phyloP scores from a whole-genome alignment of 306 rosid species.

The Cyclanthera cordifolia region DNA sequence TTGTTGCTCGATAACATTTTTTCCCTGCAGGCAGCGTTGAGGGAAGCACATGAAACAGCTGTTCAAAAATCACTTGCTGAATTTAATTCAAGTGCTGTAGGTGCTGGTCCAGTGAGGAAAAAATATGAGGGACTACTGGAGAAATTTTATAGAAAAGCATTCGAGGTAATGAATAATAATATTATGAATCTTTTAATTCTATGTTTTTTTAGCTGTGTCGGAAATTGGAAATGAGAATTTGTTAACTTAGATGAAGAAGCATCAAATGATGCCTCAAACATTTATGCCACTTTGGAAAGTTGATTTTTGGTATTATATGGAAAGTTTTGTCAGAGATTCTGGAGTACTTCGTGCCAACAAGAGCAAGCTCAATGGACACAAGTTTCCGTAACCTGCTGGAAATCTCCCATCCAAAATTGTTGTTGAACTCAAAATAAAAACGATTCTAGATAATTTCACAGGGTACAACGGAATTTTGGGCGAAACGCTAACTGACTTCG shows the following conservation, averaged over 20 bases:
- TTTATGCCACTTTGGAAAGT: background rate
- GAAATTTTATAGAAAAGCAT: conserved; percentile 59
- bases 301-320: background rate
- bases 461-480: background rate
- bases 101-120: conserved; percentile 76
- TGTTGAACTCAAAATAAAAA: no score
- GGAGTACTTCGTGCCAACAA: no score
- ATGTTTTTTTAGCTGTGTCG: background rate
- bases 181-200: background rate
- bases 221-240: background rate
- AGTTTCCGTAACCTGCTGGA: no score
- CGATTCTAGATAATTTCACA: background rate
- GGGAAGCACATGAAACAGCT: conserved; percentile 88
- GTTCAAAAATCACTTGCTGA: conserved; percentile 61
- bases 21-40: conserved; percentile 51
- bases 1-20: conserved; percentile 9
- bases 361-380: no score
- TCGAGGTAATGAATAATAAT: conserved; percentile 43
- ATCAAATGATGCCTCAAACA: background rate
- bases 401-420: no score
- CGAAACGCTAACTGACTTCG: background rate
- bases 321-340: background rate
- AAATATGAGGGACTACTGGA: conserved; percentile 64
- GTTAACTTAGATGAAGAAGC: background rate
- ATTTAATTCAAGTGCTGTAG: conserved; percentile 70